These are phyloP conservation scores for Pichia eremophila DNA, from an alignment of 805 yeast genomes.

Conservation along the genomic window DNA sequence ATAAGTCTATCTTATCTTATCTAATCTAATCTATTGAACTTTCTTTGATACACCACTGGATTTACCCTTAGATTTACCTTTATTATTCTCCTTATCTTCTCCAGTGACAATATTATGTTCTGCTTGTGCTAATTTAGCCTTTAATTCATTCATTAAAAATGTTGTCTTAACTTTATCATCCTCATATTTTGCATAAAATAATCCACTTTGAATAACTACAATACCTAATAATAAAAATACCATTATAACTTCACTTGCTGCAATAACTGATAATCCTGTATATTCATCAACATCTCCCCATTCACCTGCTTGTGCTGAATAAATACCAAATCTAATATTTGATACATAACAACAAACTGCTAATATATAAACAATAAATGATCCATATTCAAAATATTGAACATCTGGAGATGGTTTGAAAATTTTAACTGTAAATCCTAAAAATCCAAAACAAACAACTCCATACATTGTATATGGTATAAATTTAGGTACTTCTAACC, in stretches of 20 bases:
- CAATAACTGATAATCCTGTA: constrained; percentile 85
- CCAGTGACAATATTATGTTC: not conserved
- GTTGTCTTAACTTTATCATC: constrained; percentile 20
- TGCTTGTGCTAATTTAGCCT: constrained; percentile 12
- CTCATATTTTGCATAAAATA: constrained; percentile 59
- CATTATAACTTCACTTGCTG: constrained; percentile 77
- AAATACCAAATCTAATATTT: constrained; percentile 73
- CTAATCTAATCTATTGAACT: not conserved
- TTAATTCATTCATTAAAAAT: constrained; percentile 20
- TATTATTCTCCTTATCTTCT: not conserved
- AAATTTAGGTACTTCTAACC: constrained; percentile 57
- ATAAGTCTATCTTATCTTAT: no score
- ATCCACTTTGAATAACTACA: constrained; percentile 76
- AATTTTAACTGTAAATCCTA: constrained; percentile 67
- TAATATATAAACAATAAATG: constrained; percentile 62
- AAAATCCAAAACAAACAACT: constrained; percentile 53
- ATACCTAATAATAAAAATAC: constrained; percentile 67
- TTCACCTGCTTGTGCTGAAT: constrained; percentile 55
- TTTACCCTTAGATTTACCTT: constrained; percentile 4
- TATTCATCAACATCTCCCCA: constrained; percentile 92
- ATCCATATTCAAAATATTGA: constrained; percentile 83
- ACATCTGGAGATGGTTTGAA: constrained; percentile 83
- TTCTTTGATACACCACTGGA: constrained; percentile 10
- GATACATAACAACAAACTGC: constrained; percentile 76
- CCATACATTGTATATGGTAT: constrained; percentile 56